Base-by-base conservation (phyloP, 805 yeast genomes). In the Millerozyma miso region DNA sequence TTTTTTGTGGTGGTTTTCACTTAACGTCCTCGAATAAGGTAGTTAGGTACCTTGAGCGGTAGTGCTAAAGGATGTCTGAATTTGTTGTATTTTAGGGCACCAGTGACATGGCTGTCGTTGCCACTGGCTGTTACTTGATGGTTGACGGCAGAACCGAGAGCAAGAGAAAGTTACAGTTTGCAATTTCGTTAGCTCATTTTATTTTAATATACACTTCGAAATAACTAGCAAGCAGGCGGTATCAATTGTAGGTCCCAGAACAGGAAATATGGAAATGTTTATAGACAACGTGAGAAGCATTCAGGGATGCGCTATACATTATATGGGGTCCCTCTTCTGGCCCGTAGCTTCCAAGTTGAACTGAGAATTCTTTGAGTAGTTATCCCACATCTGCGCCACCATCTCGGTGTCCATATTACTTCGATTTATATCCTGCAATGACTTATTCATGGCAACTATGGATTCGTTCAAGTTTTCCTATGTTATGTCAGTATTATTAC, bases 351-450 rank as follows among this genome's bases (percentile, higher is more conserved):
- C 77, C 35, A 88, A 58, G 51, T 85, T 84, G 62, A 81, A 85
- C 51, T 81, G 80, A 3, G 84, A 81, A 52, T 83, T 84, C 33
- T 81, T 75, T 45, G 78, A 75, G 56, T 87, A 88, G 51, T 80
- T 83, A 42, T 81, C 85, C 87, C 93, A 85, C 77, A 88, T 79
- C 52, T 81, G 85, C 2, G 88, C 76, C 33, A 85, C 76, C 29
- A 85, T 67, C 48, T 85, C 93, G 3, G 83, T 73, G 40, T 85
- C 81, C 57, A 81, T 75, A 54, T 85, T 85, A 40, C 78, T 78
- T 43, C 75, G 69, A 58, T 83, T 86, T 10, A 85, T 77, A 39
- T 80, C 73, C 40, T 75, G 76, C 29, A 88, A 62, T 14, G 80
- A 72, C 41, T 76, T 69, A 59, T 86, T 88, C 55, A 87, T 65